A percentile compares a stretch with the other conserved stretches of the same genome.
phyloP scores from a whole-genome alignment of 1,284 basidiomycete species.

The Athelia sp. region DNA sequence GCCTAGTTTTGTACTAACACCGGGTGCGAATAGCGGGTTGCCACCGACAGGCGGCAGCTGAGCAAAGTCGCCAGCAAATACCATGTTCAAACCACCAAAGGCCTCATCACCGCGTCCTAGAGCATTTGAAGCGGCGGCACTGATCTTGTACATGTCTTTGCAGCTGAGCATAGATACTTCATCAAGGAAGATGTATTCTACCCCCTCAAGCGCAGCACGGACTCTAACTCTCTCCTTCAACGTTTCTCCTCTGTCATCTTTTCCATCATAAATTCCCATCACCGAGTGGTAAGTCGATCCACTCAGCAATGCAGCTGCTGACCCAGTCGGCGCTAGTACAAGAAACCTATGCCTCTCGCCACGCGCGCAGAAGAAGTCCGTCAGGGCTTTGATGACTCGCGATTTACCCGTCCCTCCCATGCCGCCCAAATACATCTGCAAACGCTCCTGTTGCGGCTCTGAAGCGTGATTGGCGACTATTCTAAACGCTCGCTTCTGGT shows the following conservation, averaged over 20 bases:
- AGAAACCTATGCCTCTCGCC: conserved; percentile 17
- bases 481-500: conserved; percentile 21
- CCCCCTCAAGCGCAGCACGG: conserved; percentile 15
- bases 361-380: conserved; percentile 12
- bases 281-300: conserved; percentile 34
- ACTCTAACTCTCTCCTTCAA: conserved; percentile 5
- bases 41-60: conserved; percentile 10
- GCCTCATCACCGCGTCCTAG: background rate
- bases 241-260: background rate
- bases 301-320: conserved; percentile 27
- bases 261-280: conserved; percentile 19
- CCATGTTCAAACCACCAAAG: conserved; percentile 12
- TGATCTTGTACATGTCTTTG: conserved; percentile 19
- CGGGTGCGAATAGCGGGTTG: conserved; percentile 15
- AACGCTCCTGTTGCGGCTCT: conserved; percentile 8
- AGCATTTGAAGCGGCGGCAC: background rate
- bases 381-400: conserved; percentile 27
- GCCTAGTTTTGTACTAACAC: conserved; percentile 6
- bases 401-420: conserved; percentile 29
- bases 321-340: conserved; percentile 25
- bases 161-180: conserved; percentile 32
- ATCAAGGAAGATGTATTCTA: conserved; percentile 31
- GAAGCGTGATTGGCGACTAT: conserved; percentile 22
- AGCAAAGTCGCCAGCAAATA: conserved; percentile 17
- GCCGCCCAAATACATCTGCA: conserved; percentile 26